Percentiles rank a stretch among this genome's conserved stretches.
These are phyloP conservation scores for Phytophthora vignae DNA, from an alignment of 352 stramenopile species.

Conservation along the genomic window DNA sequence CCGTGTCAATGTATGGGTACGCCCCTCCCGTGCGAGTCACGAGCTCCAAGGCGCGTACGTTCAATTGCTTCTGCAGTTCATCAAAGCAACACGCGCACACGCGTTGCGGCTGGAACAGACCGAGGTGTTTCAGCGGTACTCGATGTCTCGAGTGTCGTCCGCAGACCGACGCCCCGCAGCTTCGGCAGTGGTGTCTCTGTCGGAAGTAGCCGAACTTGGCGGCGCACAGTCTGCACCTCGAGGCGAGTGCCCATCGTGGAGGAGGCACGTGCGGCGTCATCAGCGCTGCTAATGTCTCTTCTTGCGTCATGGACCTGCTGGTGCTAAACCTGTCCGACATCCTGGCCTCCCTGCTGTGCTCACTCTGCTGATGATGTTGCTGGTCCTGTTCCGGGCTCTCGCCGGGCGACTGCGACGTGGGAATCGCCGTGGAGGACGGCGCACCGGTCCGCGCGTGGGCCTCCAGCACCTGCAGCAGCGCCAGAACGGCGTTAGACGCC, in stretches of 20 bases:
- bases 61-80: conserved; percentile 61
- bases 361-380: conserved; percentile 6
- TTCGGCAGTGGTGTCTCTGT: conserved; percentile 83
- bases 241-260: conserved; percentile 65
- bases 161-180: conserved; percentile 84
- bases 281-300: conserved; percentile 35
- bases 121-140: conserved; percentile 67
- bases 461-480: conserved; percentile 53
- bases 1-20: conserved; percentile 32
- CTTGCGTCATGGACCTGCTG: conserved; percentile 25
- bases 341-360: conserved; percentile 5
- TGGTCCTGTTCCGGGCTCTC: conserved; percentile 13
- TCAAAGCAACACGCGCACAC: conserved; percentile 77
- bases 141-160: conserved; percentile 68
- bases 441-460: conserved; percentile 27
- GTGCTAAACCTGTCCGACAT: conserved; percentile 28
- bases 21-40: conserved; percentile 34
- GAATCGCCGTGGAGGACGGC: conserved; percentile 16
- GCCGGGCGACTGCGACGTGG: conserved; percentile 21
- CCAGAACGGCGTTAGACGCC: conserved; percentile 29
- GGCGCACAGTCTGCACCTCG: conserved; percentile 71
- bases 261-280: conserved; percentile 30
- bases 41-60: conserved; percentile 37
- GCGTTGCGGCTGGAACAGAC: conserved; percentile 62
- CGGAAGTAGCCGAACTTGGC: conserved; percentile 82